Evolutionary conservation across 1,284 basidiomycete genomes (phyloP), one percentile per base, ranked within the genome.

Genomic region (Leccinum pallidistipes): DNA sequence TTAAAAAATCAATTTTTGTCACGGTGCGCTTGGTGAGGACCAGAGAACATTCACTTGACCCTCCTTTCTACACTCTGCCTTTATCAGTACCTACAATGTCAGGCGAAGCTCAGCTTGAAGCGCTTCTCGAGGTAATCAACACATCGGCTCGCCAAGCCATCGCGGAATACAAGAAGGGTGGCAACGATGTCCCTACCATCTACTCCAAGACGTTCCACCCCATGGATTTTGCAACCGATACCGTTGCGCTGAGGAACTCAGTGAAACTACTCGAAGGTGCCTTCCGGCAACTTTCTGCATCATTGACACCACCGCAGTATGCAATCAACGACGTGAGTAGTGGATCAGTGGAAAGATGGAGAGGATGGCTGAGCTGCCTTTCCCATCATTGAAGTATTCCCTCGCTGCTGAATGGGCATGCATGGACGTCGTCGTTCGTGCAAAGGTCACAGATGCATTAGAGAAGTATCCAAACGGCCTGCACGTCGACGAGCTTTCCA

Each of bases 221-320:
- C n/a, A 60, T 74, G 7, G 69, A 71, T 54, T 63, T 66, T 14
- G 62, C 58, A 12, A 57, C 5, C 10, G 68, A 70, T 49, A 66
- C 66, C 2, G 58, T 70, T 2, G 60, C 59, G 3, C 55, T 70
- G 3, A 70, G 71, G 58, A 70, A 71, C 29, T 66, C 69, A 9
- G 64, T 71, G n/a, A 71, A 68, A 21, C 34, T 72, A 0, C 70
- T 74, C 27, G 69, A 71, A 38, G 70, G 69, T 16, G 70, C 69
- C 12, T 72, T 62, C 53, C 72, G 72, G 32, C 72, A 71, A 43
- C 32, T 72, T n/a, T 74, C 63, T 57, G 65, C 65, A 2, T 68
- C 69, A 27, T 52, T 76, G 40, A 72, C 70, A 0, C 74, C 71
- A 1, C 74, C 72, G 31, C 69, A 69, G 8, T 70, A 76, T 38